These are phyloP conservation scores for Solanum dulcamara DNA, from an alignment of 257 asterid species.

Conservation along the genomic window DNA sequence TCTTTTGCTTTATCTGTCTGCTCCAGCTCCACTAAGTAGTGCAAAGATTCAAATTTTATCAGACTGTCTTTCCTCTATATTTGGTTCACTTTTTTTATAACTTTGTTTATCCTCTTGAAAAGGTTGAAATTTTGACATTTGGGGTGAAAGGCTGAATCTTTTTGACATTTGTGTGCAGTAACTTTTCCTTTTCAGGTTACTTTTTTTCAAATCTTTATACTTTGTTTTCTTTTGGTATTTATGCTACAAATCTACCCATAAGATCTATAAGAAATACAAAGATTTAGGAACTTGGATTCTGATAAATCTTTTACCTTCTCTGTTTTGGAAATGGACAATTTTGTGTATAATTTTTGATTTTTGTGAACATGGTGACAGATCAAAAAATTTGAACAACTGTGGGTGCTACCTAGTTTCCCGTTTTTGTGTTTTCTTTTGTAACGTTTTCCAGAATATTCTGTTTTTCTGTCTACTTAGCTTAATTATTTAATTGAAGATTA, in stretches of 20 bases:
- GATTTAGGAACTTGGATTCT: background rate
- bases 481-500: conserved; percentile 20
- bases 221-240: background rate
- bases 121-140: background rate
- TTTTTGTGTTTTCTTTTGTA: conserved; percentile 21
- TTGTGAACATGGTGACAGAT: background rate
- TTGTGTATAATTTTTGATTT: background rate
- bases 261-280: background rate
- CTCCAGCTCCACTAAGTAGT: conserved; percentile 13
- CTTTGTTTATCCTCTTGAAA: background rate
- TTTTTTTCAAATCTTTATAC: background rate
- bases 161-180: background rate
- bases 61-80: background rate
- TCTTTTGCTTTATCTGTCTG: conserved; percentile 23
- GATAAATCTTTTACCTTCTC: background rate
- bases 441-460: conserved; percentile 19
- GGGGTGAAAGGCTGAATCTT: background rate
- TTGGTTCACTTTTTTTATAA: background rate
- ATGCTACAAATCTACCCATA: background rate
- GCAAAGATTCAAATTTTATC: conserved; percentile 20
- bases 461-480: conserved; percentile 16
- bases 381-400: background rate
- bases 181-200: background rate
- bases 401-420: conserved; percentile 34
- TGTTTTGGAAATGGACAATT: background rate